A percentile compares a stretch with the other conserved stretches of the same genome.
These are phyloP conservation scores for Aspergillus udagawae DNA, from an alignment of 2,329 filamentous ascomycete species.

Conservation along the genomic window DNA sequence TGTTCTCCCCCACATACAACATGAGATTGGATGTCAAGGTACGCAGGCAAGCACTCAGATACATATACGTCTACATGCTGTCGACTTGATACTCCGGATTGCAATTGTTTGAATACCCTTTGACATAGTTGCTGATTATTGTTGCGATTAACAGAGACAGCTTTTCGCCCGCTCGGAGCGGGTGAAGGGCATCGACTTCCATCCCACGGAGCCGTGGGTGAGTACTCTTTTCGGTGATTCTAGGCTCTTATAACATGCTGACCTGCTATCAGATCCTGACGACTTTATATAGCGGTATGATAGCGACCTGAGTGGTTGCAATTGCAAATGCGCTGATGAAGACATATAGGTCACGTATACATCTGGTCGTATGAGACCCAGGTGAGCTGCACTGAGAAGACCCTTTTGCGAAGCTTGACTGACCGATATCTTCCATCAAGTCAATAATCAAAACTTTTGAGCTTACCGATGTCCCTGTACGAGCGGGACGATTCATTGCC, in stretches of 20 bases:
- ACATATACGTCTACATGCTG: neutral
- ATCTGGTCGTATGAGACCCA: slow-evolving; percentile 99
- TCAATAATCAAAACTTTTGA: slow-evolving; percentile 98
- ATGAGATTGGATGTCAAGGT: slow-evolving; percentile 62
- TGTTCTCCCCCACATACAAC: slow-evolving; percentile 30
- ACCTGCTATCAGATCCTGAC: slow-evolving; percentile 64
- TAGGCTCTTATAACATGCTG: slow-evolving; percentile 14
- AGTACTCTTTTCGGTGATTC: slow-evolving; percentile 18
- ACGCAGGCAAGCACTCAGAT: slow-evolving; percentile 18
- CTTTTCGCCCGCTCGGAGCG: slow-evolving; percentile 87
- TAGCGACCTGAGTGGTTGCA: neutral
- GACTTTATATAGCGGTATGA: slow-evolving; percentile 87
- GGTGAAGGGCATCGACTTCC: slow-evolving; percentile 96
- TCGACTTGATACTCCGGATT: neutral
- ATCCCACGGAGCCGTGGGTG: slow-evolving; percentile 94
- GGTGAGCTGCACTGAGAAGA: slow-evolving; percentile 31
- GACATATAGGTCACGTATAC: slow-evolving; percentile 81
- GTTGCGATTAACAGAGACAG: slow-evolving; percentile 57
- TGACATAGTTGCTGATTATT: slow-evolving; percentile 35
- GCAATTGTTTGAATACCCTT: neutral
- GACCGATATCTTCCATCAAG: slow-evolving; percentile 29
- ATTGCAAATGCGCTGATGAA: slow-evolving; percentile 22
- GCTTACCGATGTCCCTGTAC: slow-evolving; percentile 94
- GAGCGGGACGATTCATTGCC: slow-evolving; percentile 92
- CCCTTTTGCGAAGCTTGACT: slow-evolving; percentile 7